phyloP scores from a whole-genome alignment of 352 stramenopile genomes.

The Pythium biforme region DNA sequence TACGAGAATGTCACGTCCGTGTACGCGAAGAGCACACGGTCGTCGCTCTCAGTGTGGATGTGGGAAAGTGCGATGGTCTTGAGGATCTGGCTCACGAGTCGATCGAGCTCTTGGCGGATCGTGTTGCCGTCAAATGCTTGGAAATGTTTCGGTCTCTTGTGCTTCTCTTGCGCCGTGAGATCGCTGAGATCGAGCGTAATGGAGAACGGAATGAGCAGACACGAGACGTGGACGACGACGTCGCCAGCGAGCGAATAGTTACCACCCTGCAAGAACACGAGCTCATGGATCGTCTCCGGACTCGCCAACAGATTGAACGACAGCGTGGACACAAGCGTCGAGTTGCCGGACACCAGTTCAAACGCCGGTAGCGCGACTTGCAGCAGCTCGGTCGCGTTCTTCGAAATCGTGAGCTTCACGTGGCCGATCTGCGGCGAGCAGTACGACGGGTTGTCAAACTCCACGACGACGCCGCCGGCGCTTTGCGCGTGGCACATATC shows the following conservation, averaged over 20 bases:
- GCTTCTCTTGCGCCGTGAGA: constrained; percentile 27
- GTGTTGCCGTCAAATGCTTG: constrained; percentile 18
- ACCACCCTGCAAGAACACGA: constrained; percentile 45
- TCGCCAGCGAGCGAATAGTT: constrained; percentile 47
- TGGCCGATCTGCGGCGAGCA: constrained; percentile 61
- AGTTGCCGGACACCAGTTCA: constrained; percentile 46
- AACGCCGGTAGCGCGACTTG: constrained; percentile 50
- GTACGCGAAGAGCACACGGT: constrained; percentile 69
- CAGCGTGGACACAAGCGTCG: constrained; percentile 46
- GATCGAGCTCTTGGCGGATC: constrained; percentile 51
- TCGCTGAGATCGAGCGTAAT: constrained; percentile 57
- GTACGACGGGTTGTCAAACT: constrained; percentile 78
- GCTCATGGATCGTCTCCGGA: constrained; percentile 42
- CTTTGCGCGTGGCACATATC: constrained; percentile 66
- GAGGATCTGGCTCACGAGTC: constrained; percentile 57
- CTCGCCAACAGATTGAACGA: constrained; percentile 46
- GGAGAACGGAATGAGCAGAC: constrained; percentile 72
- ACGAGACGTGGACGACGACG: constrained; percentile 59
- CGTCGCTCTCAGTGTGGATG: constrained; percentile 60
- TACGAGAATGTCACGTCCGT: constrained; percentile 80
- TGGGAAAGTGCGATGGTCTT: constrained; percentile 75
- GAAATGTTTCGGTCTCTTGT: background rate
- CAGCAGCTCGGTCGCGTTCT: constrained; percentile 53
- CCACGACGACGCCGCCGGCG: constrained; percentile 47
- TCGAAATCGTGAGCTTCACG: constrained; percentile 51